These are phyloP conservation scores for Wickerhamiella siamensis DNA, from an alignment of 805 yeast genomes.

Conservation along the genomic window DNA sequence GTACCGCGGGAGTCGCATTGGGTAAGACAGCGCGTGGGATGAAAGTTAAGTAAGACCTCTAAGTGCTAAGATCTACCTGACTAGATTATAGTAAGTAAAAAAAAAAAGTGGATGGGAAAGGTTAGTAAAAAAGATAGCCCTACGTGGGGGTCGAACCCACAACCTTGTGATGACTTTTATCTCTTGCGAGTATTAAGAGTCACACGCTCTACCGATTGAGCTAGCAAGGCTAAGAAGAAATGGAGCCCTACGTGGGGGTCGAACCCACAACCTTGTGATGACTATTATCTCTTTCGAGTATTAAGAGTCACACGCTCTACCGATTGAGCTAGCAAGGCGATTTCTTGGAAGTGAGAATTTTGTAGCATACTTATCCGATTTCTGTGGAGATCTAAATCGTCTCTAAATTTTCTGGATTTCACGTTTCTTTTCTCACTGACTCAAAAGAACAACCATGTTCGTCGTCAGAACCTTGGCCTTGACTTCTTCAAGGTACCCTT, in stretches of 20 bases:
- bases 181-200: slow-evolving; percentile 4
- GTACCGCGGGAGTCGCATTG: slow-evolving; percentile 20
- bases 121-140: slow-evolving; percentile 3
- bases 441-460: background rate
- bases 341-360: no score
- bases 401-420: no score
- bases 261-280: background rate
- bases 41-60: background rate
- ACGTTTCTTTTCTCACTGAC: background rate
- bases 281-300: background rate
- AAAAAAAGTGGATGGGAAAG: background rate
- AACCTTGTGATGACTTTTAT: slow-evolving; percentile 5
- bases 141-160: slow-evolving; percentile 10
- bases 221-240: slow-evolving; percentile 10
- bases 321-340: background rate
- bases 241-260: background rate
- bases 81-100: background rate
- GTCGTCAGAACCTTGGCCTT: no score
- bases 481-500: no score
- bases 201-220: slow-evolving; percentile 8
- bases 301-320: background rate
- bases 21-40: background rate
- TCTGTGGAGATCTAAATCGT: no score
- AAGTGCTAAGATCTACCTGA: background rate
- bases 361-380: no score